Conservation (phyloP, 345 rosid species). For the Melaleuca alternifolia region DNA sequence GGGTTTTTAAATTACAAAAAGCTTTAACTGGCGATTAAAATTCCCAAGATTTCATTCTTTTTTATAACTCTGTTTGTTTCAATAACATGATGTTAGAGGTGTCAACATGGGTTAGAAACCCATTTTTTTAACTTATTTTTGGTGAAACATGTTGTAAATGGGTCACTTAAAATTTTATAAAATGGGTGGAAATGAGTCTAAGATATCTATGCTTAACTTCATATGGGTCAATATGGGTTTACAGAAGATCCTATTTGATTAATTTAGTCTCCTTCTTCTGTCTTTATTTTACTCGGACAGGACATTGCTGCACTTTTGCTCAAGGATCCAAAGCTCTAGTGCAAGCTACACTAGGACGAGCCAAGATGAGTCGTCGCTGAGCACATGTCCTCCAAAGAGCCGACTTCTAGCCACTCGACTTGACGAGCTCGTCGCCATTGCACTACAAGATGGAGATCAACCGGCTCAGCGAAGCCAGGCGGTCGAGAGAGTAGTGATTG, state of each 20-base stretch:
- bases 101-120: too few species aligned
- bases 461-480: slow-evolving; percentile 28
- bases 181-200: too few species aligned
- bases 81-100: neutral
- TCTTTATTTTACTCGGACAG: too few species aligned
- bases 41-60: neutral
- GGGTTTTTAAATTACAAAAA: neutral
- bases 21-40: neutral
- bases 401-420: slow-evolving; percentile 3
- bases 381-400: slow-evolving; percentile 37
- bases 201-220: too few species aligned
- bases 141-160: too few species aligned
- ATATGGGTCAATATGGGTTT: too few species aligned
- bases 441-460: slow-evolving; percentile 16
- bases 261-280: too few species aligned
- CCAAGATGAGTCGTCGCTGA: slow-evolving; percentile 60
- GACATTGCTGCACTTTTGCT: neutral
- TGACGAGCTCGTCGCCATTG: slow-evolving; percentile 1
- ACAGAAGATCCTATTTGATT: too few species aligned
- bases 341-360: slow-evolving; percentile 61
- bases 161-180: too few species aligned
- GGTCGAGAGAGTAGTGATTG: slow-evolving; percentile 22
- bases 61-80: neutral
- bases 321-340: slow-evolving; percentile 13
- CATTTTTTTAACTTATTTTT: too few species aligned